Evolutionary conservation across 2,329 filamentous ascomycete species (phyloP), one percentile per base, ranked within the genome.

Genomic region (Boeremia exigua): DNA sequence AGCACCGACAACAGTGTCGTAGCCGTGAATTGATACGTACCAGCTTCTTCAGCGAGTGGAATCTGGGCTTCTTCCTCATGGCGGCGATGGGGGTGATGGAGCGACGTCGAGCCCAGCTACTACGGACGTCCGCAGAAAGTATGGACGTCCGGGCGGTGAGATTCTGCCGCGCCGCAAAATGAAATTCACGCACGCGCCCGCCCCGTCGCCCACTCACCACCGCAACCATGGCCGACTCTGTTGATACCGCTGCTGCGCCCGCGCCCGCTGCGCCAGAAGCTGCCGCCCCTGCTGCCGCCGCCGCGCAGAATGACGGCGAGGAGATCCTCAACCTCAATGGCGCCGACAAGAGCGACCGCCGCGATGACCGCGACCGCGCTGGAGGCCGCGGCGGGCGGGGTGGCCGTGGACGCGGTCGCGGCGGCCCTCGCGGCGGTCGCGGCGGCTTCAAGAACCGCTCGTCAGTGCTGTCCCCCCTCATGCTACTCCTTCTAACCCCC

Each of bases 41-140:
- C 61, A 86, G 81, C 71, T 83, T 82, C 74, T 83, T 86, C 56
- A 92, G 81, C 71, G 83, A 85, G 78, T 90, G 87, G 67, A 87
- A 89, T 73, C 85, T 84, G 48, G 69, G 63, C 67, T 73, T 73
- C 70, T 80, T 82, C 68, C 86, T 68, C 74, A 77, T 77, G 67
- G 62, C 60, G 72, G 62, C 39, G 58, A 52, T 25, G 43, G 58
- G 52, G 48, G 42, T 12, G n/a, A n/a, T n/a, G n/a, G n/a, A n/a
- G n/a, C n/a, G n/a, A n/a, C n/a, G n/a, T n/a, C n/a, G n/a, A n/a
- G n/a, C n/a, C n/a, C n/a, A n/a, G n/a, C n/a, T n/a, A n/a, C n/a
- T n/a, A n/a, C n/a, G n/a, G n/a, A n/a, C n/a, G n/a, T n/a, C n/a
- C n/a, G n/a, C n/a, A n/a, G n/a, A n/a, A n/a, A n/a, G n/a, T n/a